These are phyloP conservation scores for Nemania abortiva DNA, from an alignment of 2,329 filamentous ascomycete species.

Conservation along the genomic window DNA sequence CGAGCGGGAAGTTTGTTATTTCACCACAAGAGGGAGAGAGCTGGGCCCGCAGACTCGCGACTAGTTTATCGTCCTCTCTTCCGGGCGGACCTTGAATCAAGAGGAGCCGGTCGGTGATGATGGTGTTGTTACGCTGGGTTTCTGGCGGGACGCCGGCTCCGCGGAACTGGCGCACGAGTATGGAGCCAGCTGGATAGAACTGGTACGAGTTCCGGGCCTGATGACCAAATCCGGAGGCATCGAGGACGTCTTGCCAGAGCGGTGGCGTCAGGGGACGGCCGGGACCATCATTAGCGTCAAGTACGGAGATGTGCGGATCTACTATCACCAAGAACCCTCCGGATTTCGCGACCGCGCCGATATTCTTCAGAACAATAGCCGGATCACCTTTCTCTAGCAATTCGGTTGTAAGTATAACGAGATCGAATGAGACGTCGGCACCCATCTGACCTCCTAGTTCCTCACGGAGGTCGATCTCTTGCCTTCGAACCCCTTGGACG, in stretches of 20 bases:
- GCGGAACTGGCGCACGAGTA: constrained; percentile 55
- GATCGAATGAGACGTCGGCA: constrained; percentile 42
- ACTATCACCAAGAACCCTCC: constrained; percentile 55
- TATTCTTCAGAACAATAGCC: constrained; percentile 42
- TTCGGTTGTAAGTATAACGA: constrained; percentile 54
- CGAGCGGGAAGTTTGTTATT: constrained; percentile 45
- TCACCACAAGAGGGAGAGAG: constrained; percentile 43
- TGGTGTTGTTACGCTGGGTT: background rate
- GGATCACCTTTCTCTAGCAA: constrained; percentile 48
- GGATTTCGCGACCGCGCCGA: constrained; percentile 52
- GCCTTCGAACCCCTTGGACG: constrained; percentile 25
- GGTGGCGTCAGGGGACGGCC: constrained; percentile 45
- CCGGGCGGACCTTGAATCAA: constrained; percentile 49
- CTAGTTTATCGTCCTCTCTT: constrained; percentile 38
- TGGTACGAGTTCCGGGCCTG: constrained; percentile 52
- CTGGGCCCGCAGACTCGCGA: constrained; percentile 36
- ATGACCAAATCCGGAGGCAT: constrained; percentile 52
- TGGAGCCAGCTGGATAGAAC: constrained; percentile 49
- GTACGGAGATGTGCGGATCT: constrained; percentile 31
- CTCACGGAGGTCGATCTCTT: constrained; percentile 43
- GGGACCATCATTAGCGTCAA: constrained; percentile 16
- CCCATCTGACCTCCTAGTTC: constrained; percentile 34
- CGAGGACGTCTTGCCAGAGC: constrained; percentile 52
- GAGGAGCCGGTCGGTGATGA: constrained; percentile 48
- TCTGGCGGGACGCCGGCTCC: constrained; percentile 27